Evolutionary conservation across 306 rosid species (phyloP).

Genomic region (Rubus idaeus): DNA sequence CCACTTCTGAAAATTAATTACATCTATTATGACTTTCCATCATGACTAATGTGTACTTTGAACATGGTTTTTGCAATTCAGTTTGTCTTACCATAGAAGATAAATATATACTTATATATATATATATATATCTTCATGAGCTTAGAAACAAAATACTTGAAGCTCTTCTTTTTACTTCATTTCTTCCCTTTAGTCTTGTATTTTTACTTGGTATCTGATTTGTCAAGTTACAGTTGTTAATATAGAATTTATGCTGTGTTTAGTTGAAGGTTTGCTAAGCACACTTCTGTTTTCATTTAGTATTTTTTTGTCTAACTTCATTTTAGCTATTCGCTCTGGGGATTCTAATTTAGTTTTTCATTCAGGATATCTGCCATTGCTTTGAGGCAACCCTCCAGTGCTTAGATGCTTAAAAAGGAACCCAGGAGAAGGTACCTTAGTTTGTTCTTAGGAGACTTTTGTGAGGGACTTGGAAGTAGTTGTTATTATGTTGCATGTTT

Average conservation of each 20-base stretch:
- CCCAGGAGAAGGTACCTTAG: slow-evolving; percentile 99
- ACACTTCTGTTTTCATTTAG: slow-evolving; percentile 22
- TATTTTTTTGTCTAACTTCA: background rate
- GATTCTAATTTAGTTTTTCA: slow-evolving; percentile 84
- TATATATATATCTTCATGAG: slow-evolving; percentile 26
- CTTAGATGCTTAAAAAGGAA: slow-evolving; percentile 87
- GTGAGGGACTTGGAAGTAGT: slow-evolving; percentile 43
- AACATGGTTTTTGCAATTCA: slow-evolving; percentile 47
- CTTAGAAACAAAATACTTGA: slow-evolving; percentile 3
- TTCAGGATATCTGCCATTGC: slow-evolving; percentile 87
- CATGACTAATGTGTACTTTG: slow-evolving; percentile 56
- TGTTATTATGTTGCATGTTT: slow-evolving; percentile 27
- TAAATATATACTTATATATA: background rate
- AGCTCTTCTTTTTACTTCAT: background rate
- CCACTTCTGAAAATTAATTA: slow-evolving; percentile 34
- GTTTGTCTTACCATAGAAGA: slow-evolving; percentile 28
- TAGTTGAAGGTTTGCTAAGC: slow-evolving; percentile 23
- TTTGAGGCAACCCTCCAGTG: slow-evolving; percentile 87
- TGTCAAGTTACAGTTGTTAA: slow-evolving; percentile 3
- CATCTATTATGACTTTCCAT: slow-evolving; percentile 19
- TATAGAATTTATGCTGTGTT: slow-evolving; percentile 22
- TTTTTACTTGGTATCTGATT: slow-evolving; percentile 1
- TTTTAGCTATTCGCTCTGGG: slow-evolving; percentile 44
- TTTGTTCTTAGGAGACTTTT: slow-evolving; percentile 79
- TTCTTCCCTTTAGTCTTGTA: background rate